Base-by-base conservation (phyloP, 2,329 filamentous ascomycete species). In the Phaeoacremonium minimum region DNA sequence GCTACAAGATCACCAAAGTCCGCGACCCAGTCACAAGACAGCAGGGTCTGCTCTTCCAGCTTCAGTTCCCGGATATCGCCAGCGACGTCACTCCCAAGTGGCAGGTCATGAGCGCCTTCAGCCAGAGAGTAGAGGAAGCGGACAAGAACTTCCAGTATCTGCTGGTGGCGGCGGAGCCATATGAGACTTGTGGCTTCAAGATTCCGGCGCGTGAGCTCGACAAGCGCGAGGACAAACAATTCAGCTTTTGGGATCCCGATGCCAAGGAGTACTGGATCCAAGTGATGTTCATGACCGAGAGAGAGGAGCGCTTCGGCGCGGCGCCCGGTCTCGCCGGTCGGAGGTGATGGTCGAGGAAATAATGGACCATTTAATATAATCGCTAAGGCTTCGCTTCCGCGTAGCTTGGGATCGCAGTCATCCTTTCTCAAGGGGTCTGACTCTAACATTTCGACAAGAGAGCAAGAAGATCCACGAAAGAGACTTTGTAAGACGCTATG, bases 181-280 rank as follows among this genome's bases (percentile, higher is more conserved):
- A 98, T 67, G 91, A 98, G 77, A 97, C 89, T 3, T 94, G 91
- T 60, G 87, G 80, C 5, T 97, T 98, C 63, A 98, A 98, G 73
- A 72, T 98, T 37, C 93, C 95, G 60, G 87, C 90, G 5, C 74
- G 88, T 41, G 93, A 97, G 70, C 81, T 98, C 41, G 93, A 98
- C 66, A 79, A 89, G 51, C 76, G 86, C 16, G 89, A 94, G 48
- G 90, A 87, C 39, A 77, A 83, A 53, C 93, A 90, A 63, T 98
- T 91, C 76, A 85, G 80, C 36, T 97, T 90, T 82, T 98, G 90
- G 72, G 93, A 98, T 64, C 83, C 85, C 42, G 93, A 98, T 60
- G 81, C 84, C 45, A 95, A 94, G 72, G 91, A 97, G 69, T 98
- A 94, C 58, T 97, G 89, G 87, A 78, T 96, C 28, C 93, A 97